Conservation (phyloP, 805 yeast species). For the Diddensiella transvaalensis region DNA sequence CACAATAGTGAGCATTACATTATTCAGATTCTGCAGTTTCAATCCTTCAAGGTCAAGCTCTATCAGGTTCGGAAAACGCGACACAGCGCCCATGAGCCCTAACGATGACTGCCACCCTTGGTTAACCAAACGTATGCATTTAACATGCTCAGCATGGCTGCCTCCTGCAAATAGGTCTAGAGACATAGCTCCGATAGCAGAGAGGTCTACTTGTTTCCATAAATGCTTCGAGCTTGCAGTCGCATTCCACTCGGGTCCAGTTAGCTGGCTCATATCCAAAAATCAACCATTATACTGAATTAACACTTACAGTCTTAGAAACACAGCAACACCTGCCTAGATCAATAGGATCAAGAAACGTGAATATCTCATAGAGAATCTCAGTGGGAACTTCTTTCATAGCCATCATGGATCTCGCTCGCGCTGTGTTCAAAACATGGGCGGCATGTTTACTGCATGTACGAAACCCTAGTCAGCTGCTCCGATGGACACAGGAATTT, state of each 20-base stretch:
- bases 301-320: constrained; percentile 2
- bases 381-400: constrained; percentile 14
- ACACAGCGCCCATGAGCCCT: background rate
- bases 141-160: background rate
- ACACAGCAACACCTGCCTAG: constrained; percentile 10
- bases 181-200: background rate
- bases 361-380: constrained; percentile 15
- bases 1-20: background rate
- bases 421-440: too few species aligned
- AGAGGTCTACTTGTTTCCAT: constrained; percentile 12
- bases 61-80: background rate
- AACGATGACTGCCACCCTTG: background rate
- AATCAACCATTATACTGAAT: background rate
- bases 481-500: too few species aligned
- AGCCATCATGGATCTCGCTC: too few species aligned
- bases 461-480: too few species aligned
- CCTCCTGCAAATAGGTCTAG: too few species aligned
- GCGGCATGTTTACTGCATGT: too few species aligned
- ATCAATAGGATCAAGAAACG: constrained; percentile 13
- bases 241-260: constrained; percentile 10
- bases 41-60: background rate
- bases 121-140: background rate
- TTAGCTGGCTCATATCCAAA: background rate
- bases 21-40: background rate
- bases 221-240: constrained; percentile 10